Evolutionary conservation across 129 eudicot genomes (phyloP).

Genomic region (Tanacetum coccineum): DNA sequence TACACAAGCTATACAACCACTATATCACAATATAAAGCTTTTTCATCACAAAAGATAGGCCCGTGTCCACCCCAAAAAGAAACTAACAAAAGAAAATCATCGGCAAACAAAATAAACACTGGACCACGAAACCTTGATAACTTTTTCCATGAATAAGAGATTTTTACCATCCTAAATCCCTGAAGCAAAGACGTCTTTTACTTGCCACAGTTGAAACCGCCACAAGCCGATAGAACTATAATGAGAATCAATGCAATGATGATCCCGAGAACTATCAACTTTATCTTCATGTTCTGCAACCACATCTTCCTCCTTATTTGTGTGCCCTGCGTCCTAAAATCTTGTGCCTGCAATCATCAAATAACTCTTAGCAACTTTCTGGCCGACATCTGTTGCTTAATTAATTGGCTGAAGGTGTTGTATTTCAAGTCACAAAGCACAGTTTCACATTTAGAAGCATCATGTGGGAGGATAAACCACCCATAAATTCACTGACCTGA

Average conservation of each 20-base stretch:
- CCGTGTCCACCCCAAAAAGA: slow-evolving; percentile 26
- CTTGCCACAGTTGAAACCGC: slow-evolving; percentile 72
- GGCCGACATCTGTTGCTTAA: too few relatives aligned
- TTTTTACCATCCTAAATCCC: slow-evolving; percentile 28
- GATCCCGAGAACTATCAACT: slow-evolving; percentile 84
- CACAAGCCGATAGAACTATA: slow-evolving; percentile 71
- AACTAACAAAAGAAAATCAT: slow-evolving; percentile 26
- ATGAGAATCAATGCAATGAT: slow-evolving; percentile 80
- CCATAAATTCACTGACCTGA: slow-evolving; percentile 47
- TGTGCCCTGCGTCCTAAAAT: slow-evolving; percentile 95
- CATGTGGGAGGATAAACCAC: slow-evolving; percentile 1
- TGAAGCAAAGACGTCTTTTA: slow-evolving; percentile 24
- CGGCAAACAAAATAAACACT: slow-evolving; percentile 34
- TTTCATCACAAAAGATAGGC: slow-evolving; percentile 18
- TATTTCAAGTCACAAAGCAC: not conserved
- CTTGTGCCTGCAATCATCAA: slow-evolving; percentile 80
- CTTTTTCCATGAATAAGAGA: slow-evolving; percentile 13
- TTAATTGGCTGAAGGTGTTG: too few relatives aligned
- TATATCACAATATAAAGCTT: slow-evolving; percentile 30
- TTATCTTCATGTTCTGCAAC: slow-evolving; percentile 95
- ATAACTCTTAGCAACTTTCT: not conserved
- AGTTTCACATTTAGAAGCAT: not conserved
- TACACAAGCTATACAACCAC: slow-evolving; percentile 52
- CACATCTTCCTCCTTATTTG: slow-evolving; percentile 97
- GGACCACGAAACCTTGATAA: not conserved